Evolutionary conservation across 2,329 filamentous ascomycete genomes (phyloP), one percentile per base, ranked within the genome.

Genomic region (Berkeleyomyces rouxiae): DNA sequence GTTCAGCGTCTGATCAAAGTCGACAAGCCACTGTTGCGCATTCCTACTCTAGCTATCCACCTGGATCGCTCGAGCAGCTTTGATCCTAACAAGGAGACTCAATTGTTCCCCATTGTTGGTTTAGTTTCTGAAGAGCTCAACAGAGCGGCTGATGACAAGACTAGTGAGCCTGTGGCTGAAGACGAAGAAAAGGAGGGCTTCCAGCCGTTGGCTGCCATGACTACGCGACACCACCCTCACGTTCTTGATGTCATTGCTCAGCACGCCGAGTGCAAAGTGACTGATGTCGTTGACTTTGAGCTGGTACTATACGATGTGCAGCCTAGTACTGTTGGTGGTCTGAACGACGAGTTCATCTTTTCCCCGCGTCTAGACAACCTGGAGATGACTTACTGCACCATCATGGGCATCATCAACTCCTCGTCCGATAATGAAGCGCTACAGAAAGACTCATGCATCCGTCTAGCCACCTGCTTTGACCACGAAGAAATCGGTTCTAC

Each of bases 241-340:
- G 78, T 99, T 64, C 80, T 99, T 64, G 84, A 95, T 66, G 78
- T 96, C 53, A 86, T 99, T 67, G 91, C 93, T 39, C 78, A 84
- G 43, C 84, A 96, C 70, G 86, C 87, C 1, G 86, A 82, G 5
- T 86, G 87, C 42, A 74, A 82, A 16, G 79, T 86, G 0, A 77
- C 83, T 2, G 84, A 91, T 65, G 81, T 99, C 16, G 77, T 93
- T 58, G 93, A 99, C 74, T 99, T 99, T 69, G 93, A 99, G 76
- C 82, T 96, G 69, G 83, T 96, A n/a, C 84, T 99, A 49, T 99
- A 95, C 74, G 93, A 99, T 72, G 95, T 90, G 7, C 93, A 99
- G 70, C 88, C 92, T 71, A 83, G 91, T 0, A 88, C 85, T 70
- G 81, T 99, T 13, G 93, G 93, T 64, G 93, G 93, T 43, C 76